Percentiles rank a stretch among this genome's conserved stretches.
phyloP scores from a whole-genome alignment of 176 grass and related monocot species.

The Stipa capillata region DNA sequence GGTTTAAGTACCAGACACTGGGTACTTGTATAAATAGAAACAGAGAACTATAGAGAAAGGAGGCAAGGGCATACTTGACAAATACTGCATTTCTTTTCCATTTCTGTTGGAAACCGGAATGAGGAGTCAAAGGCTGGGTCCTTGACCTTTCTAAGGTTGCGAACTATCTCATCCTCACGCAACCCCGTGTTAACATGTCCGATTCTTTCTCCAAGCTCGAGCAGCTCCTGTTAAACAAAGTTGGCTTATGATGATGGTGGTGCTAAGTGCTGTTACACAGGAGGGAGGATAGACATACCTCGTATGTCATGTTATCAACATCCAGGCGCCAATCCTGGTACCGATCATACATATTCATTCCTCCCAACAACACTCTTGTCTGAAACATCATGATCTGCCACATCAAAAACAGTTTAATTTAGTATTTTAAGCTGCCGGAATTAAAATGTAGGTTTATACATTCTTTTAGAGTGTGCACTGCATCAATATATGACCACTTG shows the following conservation, averaged over 20 bases:
- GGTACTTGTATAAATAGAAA: not conserved
- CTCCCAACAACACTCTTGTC: conserved; percentile 78
- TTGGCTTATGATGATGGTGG: not conserved
- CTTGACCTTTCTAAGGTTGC: conserved; percentile 48
- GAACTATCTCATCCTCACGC: conserved; percentile 78
- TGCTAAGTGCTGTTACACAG: not conserved
- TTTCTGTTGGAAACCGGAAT: conserved; percentile 41
- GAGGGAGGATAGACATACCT: conserved; percentile 29
- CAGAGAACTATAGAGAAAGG: not conserved
- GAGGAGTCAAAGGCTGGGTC: conserved; percentile 45
- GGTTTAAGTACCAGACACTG: not conserved
- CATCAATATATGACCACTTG: not conserved
- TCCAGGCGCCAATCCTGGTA: conserved; percentile 90
- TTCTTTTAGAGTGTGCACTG: not conserved
- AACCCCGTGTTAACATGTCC: conserved; percentile 89
- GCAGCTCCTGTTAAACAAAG: conserved; percentile 56
- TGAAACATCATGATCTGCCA: conserved; percentile 96
- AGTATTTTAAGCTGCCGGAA: not conserved
- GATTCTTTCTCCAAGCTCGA: conserved; percentile 85
- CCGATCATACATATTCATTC: conserved; percentile 63
- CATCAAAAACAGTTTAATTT: not conserved
- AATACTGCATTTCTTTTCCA: conserved; percentile 83
- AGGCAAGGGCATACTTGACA: conserved; percentile 54
- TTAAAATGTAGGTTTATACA: not conserved
- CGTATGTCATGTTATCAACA: conserved; percentile 93